Conservation (phyloP, 371 early-diverging fungal genomes). For the Blakeslea trispora region DNA sequence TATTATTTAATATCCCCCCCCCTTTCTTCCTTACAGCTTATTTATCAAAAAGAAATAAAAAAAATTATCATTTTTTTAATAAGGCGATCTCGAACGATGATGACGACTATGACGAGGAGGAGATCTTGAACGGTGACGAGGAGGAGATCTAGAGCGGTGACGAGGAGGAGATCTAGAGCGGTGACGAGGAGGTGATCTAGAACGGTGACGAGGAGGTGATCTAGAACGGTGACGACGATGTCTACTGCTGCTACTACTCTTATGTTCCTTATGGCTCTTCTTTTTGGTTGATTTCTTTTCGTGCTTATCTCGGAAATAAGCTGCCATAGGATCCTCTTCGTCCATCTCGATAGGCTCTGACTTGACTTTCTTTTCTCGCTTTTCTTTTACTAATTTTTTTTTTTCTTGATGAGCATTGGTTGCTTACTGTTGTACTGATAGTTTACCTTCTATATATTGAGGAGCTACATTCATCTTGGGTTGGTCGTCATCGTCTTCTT, state of each 20-base stretch:
- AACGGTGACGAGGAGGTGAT: not conserved
- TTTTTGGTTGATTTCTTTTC: conserved; percentile 48
- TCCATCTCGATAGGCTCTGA: conserved; percentile 54
- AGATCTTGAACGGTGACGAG: not conserved
- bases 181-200: not conserved
- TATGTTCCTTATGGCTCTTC: conserved; percentile 16
- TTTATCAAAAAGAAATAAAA: not conserved
- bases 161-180: not conserved
- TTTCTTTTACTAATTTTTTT: conserved; percentile 3
- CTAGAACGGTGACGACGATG: not conserved
- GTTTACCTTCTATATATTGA: conserved; percentile 48
- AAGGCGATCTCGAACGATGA: not conserved
- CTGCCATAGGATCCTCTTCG: conserved; percentile 84
- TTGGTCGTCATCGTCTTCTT: conserved; percentile 65
- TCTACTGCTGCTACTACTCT: conserved; percentile 11
- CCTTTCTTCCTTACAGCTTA: too few relatives aligned
- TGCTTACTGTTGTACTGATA: not conserved
- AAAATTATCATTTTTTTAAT: not conserved
- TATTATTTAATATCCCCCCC: not conserved
- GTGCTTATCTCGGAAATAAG: conserved; percentile 58
- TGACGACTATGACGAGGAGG: not conserved
- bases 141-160: not conserved
- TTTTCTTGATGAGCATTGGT: too few relatives aligned
- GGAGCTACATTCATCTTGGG: conserved; percentile 81
- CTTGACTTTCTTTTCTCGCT: conserved; percentile 28